These are phyloP conservation scores for Cucurbita maxima DNA, from an alignment of 306 rosid species.

Conservation along the genomic window DNA sequence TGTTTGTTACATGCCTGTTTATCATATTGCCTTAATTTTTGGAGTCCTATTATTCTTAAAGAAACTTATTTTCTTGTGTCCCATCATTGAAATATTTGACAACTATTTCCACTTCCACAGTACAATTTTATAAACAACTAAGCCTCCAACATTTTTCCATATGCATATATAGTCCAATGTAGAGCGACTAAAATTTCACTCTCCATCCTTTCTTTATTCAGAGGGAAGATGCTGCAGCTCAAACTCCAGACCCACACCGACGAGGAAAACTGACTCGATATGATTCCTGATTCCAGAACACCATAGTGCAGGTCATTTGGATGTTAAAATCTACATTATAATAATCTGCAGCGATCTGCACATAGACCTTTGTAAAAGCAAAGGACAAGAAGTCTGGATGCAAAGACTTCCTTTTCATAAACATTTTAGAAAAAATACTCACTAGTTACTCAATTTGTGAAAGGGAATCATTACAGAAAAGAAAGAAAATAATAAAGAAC, in stretches of 20 bases:
- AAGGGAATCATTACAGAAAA: not conserved
- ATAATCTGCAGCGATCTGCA: slow-evolving; percentile 2
- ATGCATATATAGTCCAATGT: not conserved
- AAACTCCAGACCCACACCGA: not conserved
- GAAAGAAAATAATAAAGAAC: not conserved
- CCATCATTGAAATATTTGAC: not conserved
- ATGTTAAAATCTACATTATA: not conserved
- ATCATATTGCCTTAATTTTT: not conserved
- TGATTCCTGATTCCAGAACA: not conserved
- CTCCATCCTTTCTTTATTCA: not conserved
- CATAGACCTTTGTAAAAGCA: not conserved
- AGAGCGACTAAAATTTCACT: not conserved
- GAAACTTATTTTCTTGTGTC: not conserved
- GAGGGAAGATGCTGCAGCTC: not conserved
- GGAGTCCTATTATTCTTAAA: not conserved
- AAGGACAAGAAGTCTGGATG: not conserved
- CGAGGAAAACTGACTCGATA: not conserved
- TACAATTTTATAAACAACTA: not conserved
- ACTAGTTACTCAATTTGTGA: not conserved
- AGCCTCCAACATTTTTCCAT: not conserved
- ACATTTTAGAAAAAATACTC: not conserved
- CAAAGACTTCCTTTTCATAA: not conserved
- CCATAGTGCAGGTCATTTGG: not conserved
- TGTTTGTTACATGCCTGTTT: not conserved
- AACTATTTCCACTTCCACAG: not conserved